A percentile compares a stretch with the other conserved stretches of the same genome.
These are phyloP conservation scores for Brassica juncea DNA, from an alignment of 345 rosid species.

Conservation along the genomic window DNA sequence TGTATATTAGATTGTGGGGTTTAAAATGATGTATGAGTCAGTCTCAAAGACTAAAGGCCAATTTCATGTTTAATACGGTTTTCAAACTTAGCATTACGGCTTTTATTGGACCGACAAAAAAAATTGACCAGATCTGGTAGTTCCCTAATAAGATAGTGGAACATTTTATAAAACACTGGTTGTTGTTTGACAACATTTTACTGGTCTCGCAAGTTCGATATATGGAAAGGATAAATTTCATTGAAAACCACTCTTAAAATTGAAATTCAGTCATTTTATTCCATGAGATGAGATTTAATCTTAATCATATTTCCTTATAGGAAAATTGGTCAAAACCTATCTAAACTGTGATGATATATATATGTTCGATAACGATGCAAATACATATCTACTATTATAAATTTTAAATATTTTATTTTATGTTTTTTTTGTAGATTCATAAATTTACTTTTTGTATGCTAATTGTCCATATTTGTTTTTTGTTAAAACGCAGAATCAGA, in stretches of 20 bases:
- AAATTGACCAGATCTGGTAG: not conserved
- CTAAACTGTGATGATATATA: too few relatives aligned
- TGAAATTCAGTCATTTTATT: not conserved
- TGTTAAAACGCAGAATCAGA: too few relatives aligned
- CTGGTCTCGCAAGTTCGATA: not conserved
- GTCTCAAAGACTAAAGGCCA: not conserved
- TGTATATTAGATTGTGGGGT: not conserved
- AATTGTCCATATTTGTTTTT: too few relatives aligned
- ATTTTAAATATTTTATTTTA: too few relatives aligned
- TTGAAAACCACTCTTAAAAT: not conserved
- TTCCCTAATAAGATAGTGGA: not conserved
- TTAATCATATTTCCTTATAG: too few relatives aligned
- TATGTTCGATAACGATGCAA: too few relatives aligned
- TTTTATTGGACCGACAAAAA: not conserved
- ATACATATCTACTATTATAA: too few relatives aligned
- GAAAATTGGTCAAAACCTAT: too few relatives aligned
- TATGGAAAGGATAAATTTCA: not conserved
- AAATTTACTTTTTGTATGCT: too few relatives aligned
- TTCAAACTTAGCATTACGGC: not conserved
- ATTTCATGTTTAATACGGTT: not conserved
- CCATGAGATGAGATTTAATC: too few relatives aligned
- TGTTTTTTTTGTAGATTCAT: too few relatives aligned
- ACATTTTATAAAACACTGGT: not conserved
- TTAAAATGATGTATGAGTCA: not conserved
- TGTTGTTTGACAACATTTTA: not conserved